These are phyloP conservation scores for Quercus glauca DNA, from an alignment of 306 rosid genomes.

Conservation along the genomic window DNA sequence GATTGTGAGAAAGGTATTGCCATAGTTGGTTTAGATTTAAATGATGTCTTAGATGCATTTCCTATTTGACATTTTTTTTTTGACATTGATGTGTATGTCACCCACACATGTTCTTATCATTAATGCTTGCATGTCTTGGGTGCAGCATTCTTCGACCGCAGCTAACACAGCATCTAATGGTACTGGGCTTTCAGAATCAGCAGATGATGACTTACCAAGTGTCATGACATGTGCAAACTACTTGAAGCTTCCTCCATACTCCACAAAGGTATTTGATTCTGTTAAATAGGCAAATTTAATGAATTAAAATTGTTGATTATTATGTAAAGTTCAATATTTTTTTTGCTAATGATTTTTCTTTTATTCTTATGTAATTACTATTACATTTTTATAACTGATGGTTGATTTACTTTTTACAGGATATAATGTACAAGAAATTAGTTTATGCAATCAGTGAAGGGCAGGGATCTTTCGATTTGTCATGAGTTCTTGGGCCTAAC, in stretches of 20 bases:
- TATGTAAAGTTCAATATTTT: neutral
- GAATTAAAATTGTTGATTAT: neutral
- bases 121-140: slow-evolving; percentile 13
- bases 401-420: slow-evolving; percentile 44
- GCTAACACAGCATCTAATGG: slow-evolving; percentile 64
- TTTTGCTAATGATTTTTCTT: neutral
- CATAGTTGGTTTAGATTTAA: neutral
- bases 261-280: slow-evolving; percentile 68
- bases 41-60: neutral
- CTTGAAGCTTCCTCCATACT: slow-evolving; percentile 98
- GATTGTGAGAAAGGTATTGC: slow-evolving; percentile 89
- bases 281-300: neutral
- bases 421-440: slow-evolving; percentile 92
- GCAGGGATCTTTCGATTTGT: slow-evolving; percentile 97
- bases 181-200: slow-evolving; percentile 72
- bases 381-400: slow-evolving; percentile 14
- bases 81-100: neutral
- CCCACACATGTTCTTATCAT: neutral
- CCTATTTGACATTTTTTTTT: neutral
- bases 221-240: slow-evolving; percentile 99
- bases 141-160: slow-evolving; percentile 78
- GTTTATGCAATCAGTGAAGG: slow-evolving; percentile 97
- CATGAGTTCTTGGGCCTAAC: slow-evolving; percentile 71
- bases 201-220: slow-evolving; percentile 97
- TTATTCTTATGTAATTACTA: neutral